A percentile compares a stretch with the other conserved stretches of the same genome.
Conservation (phyloP, 140 eudicot genomes). For the Oenanthe javanica region DNA sequence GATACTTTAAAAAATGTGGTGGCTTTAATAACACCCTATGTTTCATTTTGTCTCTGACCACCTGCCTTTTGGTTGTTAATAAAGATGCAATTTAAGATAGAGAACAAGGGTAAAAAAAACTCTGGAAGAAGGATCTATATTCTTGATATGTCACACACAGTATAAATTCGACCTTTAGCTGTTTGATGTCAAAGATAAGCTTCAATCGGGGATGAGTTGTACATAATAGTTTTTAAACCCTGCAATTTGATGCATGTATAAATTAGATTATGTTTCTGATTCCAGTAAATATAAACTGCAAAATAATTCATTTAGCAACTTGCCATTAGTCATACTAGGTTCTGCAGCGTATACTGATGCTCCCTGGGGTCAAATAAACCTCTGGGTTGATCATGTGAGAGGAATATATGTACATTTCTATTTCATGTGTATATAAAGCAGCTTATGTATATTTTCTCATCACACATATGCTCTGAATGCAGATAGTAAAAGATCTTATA, state of each 20-base stretch:
- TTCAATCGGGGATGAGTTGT: not conserved
- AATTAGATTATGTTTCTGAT: not conserved
- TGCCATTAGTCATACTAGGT: not conserved
- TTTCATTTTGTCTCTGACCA: not conserved
- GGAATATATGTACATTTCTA: not conserved
- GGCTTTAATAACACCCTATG: not conserved
- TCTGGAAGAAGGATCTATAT: not conserved
- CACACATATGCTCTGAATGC: not conserved
- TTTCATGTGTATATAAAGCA: not conserved
- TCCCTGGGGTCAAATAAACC: not conserved
- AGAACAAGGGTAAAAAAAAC: not conserved
- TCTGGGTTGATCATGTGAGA: not conserved
- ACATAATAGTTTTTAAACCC: not conserved
- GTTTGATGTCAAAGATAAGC: not conserved
- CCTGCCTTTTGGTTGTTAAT: not conserved
- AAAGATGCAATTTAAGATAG: not conserved
- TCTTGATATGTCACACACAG: not conserved
- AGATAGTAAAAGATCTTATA: slow-evolving; percentile 16
- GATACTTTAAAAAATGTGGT: not conserved
- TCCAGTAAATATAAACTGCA: not conserved
- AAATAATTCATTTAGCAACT: not conserved
- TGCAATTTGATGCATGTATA: not conserved
- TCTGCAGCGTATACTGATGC: slow-evolving; percentile 2
- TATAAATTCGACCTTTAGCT: not conserved
- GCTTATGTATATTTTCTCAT: not conserved